Percentiles rank a stretch among this genome's conserved stretches.
Conservation (phyloP, 208 protist species). For the Borovskyia barvae region DNA sequence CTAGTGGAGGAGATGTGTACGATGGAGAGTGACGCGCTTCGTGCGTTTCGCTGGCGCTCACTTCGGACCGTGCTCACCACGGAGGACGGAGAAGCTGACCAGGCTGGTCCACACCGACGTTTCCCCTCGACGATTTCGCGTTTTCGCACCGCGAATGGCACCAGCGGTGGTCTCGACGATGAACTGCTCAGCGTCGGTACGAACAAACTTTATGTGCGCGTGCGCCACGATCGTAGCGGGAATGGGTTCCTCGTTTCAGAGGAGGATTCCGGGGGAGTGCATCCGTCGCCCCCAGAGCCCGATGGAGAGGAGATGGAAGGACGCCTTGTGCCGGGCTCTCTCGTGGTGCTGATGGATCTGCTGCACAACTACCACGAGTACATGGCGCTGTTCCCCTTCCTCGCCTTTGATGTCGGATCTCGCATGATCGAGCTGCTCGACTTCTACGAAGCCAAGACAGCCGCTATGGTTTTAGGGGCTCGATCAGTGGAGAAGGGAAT, state of each 20-base stretch:
- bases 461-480: slow-evolving; percentile 78
- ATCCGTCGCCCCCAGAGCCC: not conserved
- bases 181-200: slow-evolving; percentile 22
- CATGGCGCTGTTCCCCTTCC: slow-evolving; percentile 72
- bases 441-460: slow-evolving; percentile 68
- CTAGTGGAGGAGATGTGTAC: slow-evolving; percentile 63
- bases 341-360: slow-evolving; percentile 76
- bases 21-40: slow-evolving; percentile 30
- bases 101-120: not conserved
- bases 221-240: slow-evolving; percentile 16
- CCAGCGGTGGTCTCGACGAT: slow-evolving; percentile 7
- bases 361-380: slow-evolving; percentile 75
- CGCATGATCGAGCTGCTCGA: slow-evolving; percentile 78
- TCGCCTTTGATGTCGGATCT: slow-evolving; percentile 77
- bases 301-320: slow-evolving; percentile 47
- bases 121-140: slow-evolving; percentile 7
- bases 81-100: slow-evolving; percentile 1
- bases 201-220: slow-evolving; percentile 38
- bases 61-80: slow-evolving; percentile 5
- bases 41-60: slow-evolving; percentile 29
- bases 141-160: not conserved
- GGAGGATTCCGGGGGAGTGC: too few relatives aligned
- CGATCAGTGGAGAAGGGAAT: slow-evolving; percentile 74
- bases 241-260: not conserved
- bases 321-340: slow-evolving; percentile 60